A percentile compares a stretch with the other conserved stretches of the same genome.
Conservation (phyloP, 352 stramenopile genomes). For the Peronospora belbahrii region DNA sequence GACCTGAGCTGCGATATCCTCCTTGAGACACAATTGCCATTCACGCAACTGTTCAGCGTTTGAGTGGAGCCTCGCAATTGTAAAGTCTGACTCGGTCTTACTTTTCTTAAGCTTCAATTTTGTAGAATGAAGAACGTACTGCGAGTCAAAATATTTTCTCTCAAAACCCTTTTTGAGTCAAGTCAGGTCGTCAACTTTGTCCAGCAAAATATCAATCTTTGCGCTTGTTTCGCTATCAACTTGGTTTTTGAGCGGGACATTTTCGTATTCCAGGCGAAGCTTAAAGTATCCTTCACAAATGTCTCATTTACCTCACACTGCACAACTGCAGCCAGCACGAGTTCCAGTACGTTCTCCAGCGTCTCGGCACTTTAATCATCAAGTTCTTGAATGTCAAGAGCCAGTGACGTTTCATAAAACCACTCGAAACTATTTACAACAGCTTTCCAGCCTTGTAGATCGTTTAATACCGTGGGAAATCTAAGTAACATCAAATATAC, state of each 20-base stretch:
- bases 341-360: slow-evolving; percentile 28
- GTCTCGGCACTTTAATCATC: slow-evolving; percentile 5
- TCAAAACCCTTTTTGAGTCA: slow-evolving; percentile 72
- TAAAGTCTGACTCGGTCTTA: slow-evolving; percentile 7
- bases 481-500: slow-evolving; percentile 17
- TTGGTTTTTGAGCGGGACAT: slow-evolving; percentile 39
- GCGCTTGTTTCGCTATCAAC: slow-evolving; percentile 45
- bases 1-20: slow-evolving; percentile 6
- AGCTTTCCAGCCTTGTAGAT: background rate
- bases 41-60: slow-evolving; percentile 5
- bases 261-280: slow-evolving; percentile 48
- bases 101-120: slow-evolving; percentile 11
- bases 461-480: slow-evolving; percentile 6
- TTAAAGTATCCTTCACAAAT: slow-evolving; percentile 63
- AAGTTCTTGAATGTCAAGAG: slow-evolving; percentile 17
- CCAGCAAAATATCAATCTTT: slow-evolving; percentile 43
- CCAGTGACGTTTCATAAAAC: slow-evolving; percentile 41
- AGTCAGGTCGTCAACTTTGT: slow-evolving; percentile 47
- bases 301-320: slow-evolving; percentile 44
- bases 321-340: slow-evolving; percentile 43
- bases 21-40: slow-evolving; percentile 8
- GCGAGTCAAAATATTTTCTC: slow-evolving; percentile 52
- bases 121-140: slow-evolving; percentile 27
- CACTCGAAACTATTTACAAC: slow-evolving; percentile 27
- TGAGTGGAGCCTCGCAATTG: slow-evolving; percentile 7